Conservation (phyloP, 306 rosid genomes). For the Quercus gilva region DNA sequence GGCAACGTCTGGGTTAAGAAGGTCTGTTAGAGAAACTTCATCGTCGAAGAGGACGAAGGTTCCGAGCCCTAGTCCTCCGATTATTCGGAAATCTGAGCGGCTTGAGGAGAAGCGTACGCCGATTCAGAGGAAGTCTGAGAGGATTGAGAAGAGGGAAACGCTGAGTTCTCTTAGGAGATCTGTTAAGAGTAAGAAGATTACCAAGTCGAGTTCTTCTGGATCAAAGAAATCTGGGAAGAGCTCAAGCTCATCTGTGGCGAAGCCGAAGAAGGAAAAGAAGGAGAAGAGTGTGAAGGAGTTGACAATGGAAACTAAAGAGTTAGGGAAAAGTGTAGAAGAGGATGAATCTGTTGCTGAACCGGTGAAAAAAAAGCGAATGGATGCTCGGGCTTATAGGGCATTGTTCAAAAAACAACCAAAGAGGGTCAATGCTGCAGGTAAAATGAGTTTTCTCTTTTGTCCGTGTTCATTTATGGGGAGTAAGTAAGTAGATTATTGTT, state of each 20-base stretch:
- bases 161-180: constrained; percentile 62
- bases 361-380: constrained; percentile 33
- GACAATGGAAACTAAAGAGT: constrained; percentile 41
- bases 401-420: constrained; percentile 23
- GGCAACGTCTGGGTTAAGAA: constrained; percentile 46
- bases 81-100: constrained; percentile 41
- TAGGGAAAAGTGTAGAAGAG: constrained; percentile 26
- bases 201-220: constrained; percentile 38
- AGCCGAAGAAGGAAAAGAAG: constrained; percentile 35
- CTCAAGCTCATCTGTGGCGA: constrained; percentile 32
- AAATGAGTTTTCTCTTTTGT: constrained; percentile 3
- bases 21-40: constrained; percentile 47
- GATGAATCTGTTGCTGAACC: constrained; percentile 12
- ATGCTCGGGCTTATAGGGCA: constrained; percentile 44
- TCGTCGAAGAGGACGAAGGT: constrained; percentile 29
- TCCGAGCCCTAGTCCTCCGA: constrained; percentile 31
- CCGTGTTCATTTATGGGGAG: no score
- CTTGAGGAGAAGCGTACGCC: constrained; percentile 35
- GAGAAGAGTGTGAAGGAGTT: constrained; percentile 50
- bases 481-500: no score
- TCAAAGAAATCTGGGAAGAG: constrained; percentile 41
- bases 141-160: constrained; percentile 34
- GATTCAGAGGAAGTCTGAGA: constrained; percentile 33
- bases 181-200: constrained; percentile 36
- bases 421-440: constrained; percentile 32